Evolutionary conservation across 371 early-diverging fungal species (phyloP).

Genomic region (Blastocladiella emersonii): DNA sequence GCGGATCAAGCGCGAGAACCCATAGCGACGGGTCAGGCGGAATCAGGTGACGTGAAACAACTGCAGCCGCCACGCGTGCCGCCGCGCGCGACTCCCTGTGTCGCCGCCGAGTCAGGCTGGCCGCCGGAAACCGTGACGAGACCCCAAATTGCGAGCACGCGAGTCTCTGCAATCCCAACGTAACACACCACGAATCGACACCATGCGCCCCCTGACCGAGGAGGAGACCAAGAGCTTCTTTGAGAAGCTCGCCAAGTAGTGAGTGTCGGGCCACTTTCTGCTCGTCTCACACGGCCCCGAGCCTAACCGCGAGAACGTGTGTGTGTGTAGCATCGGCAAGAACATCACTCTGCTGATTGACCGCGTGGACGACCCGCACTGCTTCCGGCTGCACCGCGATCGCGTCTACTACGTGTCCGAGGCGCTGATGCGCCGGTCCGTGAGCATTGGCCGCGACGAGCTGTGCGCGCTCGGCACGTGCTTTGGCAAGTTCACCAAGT

Average conservation of each 20-base stretch:
- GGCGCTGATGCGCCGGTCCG: slow-evolving; percentile 74
- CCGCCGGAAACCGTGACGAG: too few relatives aligned
- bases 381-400: slow-evolving; percentile 86
- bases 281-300: neutral
- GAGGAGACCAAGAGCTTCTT: slow-evolving; percentile 91
- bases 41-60: too few relatives aligned
- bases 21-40: too few relatives aligned
- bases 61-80: too few relatives aligned
- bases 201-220: slow-evolving; percentile 86
- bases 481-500: slow-evolving; percentile 98
- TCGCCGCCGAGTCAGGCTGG: too few relatives aligned
- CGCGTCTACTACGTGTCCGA: slow-evolving; percentile 93
- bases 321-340: slow-evolving; percentile 60
- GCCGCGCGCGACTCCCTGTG: too few relatives aligned
- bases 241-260: slow-evolving; percentile 93
- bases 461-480: slow-evolving; percentile 84
- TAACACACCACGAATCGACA: neutral
- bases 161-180: too few relatives aligned
- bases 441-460: slow-evolving; percentile 68
- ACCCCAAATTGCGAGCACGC: too few relatives aligned
- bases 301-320: neutral
- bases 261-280: slow-evolving; percentile 17
- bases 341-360: slow-evolving; percentile 91
- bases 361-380: slow-evolving; percentile 85
- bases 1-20: too few relatives aligned